These are phyloP conservation scores for Sporothrix dimorphospora DNA, from an alignment of 2,329 filamentous ascomycete species.

Conservation along the genomic window DNA sequence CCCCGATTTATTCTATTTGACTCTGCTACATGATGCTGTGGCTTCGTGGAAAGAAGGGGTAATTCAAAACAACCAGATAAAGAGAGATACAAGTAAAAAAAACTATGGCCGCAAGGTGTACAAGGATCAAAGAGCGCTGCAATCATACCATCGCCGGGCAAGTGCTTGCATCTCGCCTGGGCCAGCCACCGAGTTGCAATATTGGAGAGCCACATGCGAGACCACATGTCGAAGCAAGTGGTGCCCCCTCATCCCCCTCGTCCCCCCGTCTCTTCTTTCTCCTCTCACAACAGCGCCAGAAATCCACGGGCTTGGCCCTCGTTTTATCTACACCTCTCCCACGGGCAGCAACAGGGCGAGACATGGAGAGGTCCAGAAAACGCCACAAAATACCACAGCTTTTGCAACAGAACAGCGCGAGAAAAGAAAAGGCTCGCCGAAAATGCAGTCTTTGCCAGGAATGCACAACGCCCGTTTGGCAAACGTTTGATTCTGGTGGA, in stretches of 20 bases:
- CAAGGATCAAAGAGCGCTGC: neutral
- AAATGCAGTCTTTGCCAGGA: neutral
- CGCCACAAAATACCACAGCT: too few species aligned
- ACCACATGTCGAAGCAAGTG: neutral
- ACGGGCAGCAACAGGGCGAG: too few species aligned
- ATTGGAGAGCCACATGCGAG: neutral
- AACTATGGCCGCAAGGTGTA: neutral
- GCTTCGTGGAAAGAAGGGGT: neutral
- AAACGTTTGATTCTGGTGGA: too few species aligned
- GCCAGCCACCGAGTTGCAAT: neutral
- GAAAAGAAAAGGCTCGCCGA: too few species aligned
- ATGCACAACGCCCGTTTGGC: neutral
- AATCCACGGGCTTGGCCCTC: too few species aligned
- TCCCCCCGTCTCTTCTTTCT: neutral
- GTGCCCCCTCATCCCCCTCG: neutral
- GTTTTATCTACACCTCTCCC: too few species aligned
- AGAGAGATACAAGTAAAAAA: neutral
- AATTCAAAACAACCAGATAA: neutral
- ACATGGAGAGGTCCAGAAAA: too few species aligned
- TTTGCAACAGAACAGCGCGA: too few species aligned
- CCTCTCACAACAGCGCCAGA: too few species aligned
- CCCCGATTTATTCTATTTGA: neutral
- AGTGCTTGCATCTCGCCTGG: conserved; percentile 8
- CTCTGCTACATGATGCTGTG: neutral
- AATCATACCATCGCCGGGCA: neutral